Conservation (phyloP, 2,329 filamentous ascomycete genomes). For the Penicillium glabrum region DNA sequence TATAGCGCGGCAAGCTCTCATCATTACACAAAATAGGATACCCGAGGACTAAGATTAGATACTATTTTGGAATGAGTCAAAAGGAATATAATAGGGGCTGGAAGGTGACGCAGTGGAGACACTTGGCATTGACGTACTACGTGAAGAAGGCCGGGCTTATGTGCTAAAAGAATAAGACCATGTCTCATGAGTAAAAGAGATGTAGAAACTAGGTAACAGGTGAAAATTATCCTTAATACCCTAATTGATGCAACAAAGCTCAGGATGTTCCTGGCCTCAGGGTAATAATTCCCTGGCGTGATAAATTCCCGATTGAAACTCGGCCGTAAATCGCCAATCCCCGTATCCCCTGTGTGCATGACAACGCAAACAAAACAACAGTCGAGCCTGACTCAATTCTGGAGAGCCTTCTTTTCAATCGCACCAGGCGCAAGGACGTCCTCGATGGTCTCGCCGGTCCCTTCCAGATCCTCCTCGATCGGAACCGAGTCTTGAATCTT, state of each 20-base stretch:
- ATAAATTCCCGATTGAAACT: neutral
- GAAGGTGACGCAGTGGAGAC: neutral
- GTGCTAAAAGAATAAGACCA: neutral
- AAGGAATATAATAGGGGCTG: neutral
- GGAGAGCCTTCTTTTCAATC: constrained; percentile 6
- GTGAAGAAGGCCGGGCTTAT: neutral
- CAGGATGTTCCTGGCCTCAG: neutral
- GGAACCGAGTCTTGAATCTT: constrained; percentile 74
- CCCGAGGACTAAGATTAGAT: neutral
- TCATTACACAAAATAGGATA: neutral
- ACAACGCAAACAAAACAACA: neutral
- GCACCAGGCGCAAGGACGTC: constrained; percentile 56
- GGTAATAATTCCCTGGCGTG: neutral
- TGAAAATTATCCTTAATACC: neutral
- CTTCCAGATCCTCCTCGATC: constrained; percentile 76
- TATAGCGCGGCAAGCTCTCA: neutral
- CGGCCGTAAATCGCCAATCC: neutral
- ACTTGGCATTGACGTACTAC: neutral
- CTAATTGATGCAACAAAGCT: neutral
- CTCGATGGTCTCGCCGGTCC: constrained; percentile 74
- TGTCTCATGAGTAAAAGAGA: neutral
- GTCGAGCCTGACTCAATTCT: neutral
- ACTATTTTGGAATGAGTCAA: neutral
- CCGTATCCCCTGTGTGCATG: neutral
- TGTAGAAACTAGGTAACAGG: neutral